Conservation (phyloP, 139 green algal genomes). For the Closterium sp. region DNA sequence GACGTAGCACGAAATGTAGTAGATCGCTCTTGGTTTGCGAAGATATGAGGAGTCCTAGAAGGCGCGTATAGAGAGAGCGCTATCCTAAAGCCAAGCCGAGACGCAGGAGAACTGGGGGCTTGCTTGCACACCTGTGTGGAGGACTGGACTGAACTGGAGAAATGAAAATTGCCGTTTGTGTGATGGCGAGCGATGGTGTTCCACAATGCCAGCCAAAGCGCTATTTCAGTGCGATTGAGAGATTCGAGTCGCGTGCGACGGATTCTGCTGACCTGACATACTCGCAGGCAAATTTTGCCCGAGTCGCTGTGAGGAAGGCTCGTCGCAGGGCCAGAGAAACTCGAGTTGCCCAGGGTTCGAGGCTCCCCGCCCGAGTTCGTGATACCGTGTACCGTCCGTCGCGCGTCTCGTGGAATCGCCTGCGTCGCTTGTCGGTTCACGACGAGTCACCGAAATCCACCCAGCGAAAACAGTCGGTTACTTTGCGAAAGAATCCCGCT, state of each 20-base stretch:
- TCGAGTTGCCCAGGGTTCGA: background rate
- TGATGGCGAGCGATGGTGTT: background rate
- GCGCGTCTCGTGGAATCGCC: background rate
- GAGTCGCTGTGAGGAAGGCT: background rate
- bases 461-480: background rate
- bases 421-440: background rate
- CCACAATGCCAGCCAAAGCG: background rate
- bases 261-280: background rate
- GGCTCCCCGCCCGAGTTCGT: background rate
- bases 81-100: background rate
- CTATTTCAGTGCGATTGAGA: background rate
- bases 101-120: no score
- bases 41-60: background rate
- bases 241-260: background rate
- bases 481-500: background rate
- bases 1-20: background rate
- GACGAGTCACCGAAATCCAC: background rate
- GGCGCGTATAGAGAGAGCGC: background rate
- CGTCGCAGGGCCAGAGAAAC: background rate
- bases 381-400: background rate
- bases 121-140: no score
- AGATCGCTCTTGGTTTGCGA: background rate
- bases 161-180: no score
- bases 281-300: background rate
- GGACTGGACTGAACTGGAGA: no score